phyloP scores from a whole-genome alignment of 2,329 filamentous ascomycete species.

The Aureobasidium vineae region DNA sequence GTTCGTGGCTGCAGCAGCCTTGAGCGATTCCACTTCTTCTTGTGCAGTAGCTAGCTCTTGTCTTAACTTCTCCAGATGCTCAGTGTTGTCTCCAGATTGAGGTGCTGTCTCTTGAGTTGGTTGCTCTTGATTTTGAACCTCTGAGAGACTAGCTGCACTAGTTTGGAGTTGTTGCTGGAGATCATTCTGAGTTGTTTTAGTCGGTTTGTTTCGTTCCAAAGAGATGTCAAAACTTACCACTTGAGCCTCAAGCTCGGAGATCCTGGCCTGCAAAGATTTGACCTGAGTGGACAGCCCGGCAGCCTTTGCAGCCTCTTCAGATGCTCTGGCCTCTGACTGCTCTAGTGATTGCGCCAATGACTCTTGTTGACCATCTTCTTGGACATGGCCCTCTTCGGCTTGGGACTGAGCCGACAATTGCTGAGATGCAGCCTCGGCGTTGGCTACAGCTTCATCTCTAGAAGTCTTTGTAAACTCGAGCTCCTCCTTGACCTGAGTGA shows the following conservation, averaged over 20 bases:
- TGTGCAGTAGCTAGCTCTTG: conserved; percentile 47
- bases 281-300: conserved; percentile 41
- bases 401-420: conserved; percentile 4
- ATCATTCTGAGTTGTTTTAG: conserved; percentile 22
- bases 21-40: conserved; percentile 48
- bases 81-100: conserved; percentile 29
- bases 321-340: conserved; percentile 44
- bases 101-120: conserved; percentile 32
- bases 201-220: not conserved
- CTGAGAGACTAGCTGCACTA: conserved; percentile 33
- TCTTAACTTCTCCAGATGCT: conserved; percentile 40
- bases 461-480: conserved; percentile 63
- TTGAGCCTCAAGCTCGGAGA: conserved; percentile 64
- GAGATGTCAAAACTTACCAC: conserved; percentile 35
- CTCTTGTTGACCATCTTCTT: conserved; percentile 26
- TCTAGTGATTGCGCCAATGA: conserved; percentile 34
- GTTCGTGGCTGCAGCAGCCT: conserved; percentile 38
- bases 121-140: conserved; percentile 42
- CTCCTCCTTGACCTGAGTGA: conserved; percentile 45
- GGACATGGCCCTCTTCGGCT: conserved; percentile 32
- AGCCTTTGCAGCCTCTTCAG: conserved; percentile 41
- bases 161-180: conserved; percentile 26
- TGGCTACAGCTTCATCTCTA: conserved; percentile 60
- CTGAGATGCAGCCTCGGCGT: conserved; percentile 40
- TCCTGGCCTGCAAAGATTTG: conserved; percentile 59